These are phyloP conservation scores for Populus ilicifolia DNA, from an alignment of 345 rosid genomes.

Conservation along the genomic window DNA sequence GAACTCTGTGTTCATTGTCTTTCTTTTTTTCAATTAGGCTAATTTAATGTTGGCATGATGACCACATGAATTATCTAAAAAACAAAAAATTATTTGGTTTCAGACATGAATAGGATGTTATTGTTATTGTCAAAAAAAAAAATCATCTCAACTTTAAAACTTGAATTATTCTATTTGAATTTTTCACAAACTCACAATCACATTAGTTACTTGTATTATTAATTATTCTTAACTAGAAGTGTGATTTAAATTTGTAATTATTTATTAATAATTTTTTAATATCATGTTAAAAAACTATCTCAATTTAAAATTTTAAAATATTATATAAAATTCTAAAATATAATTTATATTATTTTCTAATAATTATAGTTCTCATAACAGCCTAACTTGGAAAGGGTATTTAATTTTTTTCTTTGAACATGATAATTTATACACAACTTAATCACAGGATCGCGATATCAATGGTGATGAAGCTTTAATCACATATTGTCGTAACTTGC, in stretches of 20 bases:
- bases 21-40: too few relatives aligned
- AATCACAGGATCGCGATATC: neutral
- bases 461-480: constrained; percentile 12
- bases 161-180: rapidly evolving
- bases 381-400: neutral
- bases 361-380: neutral
- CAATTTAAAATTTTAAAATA: too few relatives aligned
- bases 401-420: constrained; percentile 4
- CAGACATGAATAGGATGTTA: neutral
- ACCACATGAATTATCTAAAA: neutral
- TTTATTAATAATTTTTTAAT: too few relatives aligned
- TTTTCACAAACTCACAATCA: rapidly evolving
- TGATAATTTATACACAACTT: neutral
- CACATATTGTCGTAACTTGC: neutral
- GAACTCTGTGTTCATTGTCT: too few relatives aligned
- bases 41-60: too few relatives aligned
- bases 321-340: too few relatives aligned
- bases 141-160: too few relatives aligned
- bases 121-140: too few relatives aligned
- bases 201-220: too few relatives aligned
- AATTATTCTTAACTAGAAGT: too few relatives aligned
- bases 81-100: neutral
- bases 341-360: too few relatives aligned
- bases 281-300: too few relatives aligned
- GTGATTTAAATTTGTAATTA: rapidly evolving